Evolutionary conservation across 352 stramenopile species (phyloP).

Genomic region (Thraustotheca clavata): DNA sequence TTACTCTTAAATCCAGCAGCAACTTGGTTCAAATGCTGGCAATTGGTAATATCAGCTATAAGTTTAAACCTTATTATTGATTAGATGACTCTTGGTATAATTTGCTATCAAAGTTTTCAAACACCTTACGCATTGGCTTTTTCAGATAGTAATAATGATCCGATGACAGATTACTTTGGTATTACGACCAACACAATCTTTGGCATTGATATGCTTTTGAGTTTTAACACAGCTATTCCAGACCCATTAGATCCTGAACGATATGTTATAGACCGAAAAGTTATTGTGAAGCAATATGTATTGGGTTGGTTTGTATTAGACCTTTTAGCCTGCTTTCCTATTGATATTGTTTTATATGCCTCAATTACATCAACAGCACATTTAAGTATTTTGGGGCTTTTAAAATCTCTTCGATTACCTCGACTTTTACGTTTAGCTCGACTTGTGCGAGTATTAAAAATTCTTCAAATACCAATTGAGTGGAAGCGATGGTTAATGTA

Average conservation of each 20-base stretch:
- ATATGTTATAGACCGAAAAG: conserved; percentile 48
- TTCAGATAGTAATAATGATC: conserved; percentile 34
- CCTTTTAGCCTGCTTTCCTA: conserved; percentile 60
- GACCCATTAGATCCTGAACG: conserved; percentile 27
- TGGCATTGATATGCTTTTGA: conserved; percentile 31
- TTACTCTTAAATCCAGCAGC: conserved; percentile 65
- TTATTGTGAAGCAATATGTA: conserved; percentile 51
- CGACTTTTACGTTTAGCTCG: conserved; percentile 58
- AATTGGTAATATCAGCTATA: conserved; percentile 36
- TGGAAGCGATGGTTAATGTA: conserved; percentile 69
- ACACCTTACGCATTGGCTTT: conserved; percentile 62
- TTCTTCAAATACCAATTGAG: conserved; percentile 68
- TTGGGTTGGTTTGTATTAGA: conserved; percentile 66
- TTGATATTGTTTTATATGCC: conserved; percentile 50
- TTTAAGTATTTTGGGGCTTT: conserved; percentile 52
- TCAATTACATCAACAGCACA: conserved; percentile 35
- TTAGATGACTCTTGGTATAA: conserved; percentile 51
- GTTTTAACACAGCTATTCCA: conserved; percentile 40
- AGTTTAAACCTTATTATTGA: not conserved
- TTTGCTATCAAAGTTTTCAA: conserved; percentile 68
- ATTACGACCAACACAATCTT: conserved; percentile 27
- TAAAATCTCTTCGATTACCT: conserved; percentile 60
- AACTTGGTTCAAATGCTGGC: conserved; percentile 62
- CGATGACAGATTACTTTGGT: conserved; percentile 7
- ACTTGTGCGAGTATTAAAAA: conserved; percentile 49